Percentiles rank a stretch among this genome's conserved stretches.
Evolutionary conservation across 2,329 filamentous ascomycete genomes (phyloP).

Genomic region (Aspergillus ustus): DNA sequence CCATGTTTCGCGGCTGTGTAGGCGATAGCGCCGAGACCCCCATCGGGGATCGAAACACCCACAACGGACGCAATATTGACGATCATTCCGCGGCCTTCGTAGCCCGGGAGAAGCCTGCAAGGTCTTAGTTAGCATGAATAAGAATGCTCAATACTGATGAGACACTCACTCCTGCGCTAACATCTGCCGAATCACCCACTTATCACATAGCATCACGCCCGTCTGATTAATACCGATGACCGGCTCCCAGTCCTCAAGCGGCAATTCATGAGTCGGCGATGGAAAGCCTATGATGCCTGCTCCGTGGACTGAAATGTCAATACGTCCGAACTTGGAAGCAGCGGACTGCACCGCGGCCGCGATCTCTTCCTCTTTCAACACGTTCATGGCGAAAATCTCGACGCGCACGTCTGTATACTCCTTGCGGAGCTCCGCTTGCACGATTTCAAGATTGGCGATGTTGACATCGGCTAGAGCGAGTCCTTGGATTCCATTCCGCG

Average conservation of each 20-base stretch:
- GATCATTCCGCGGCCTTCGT: conserved; percentile 30
- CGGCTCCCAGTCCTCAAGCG: conserved; percentile 54
- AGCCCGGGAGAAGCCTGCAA: not conserved
- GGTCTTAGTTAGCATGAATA: conserved; percentile 5
- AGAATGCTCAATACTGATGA: not conserved
- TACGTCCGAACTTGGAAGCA: conserved; percentile 54
- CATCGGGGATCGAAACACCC: conserved; percentile 25
- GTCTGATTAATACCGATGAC: conserved; percentile 60
- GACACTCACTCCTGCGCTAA: conserved; percentile 34
- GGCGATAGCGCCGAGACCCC: conserved; percentile 20
- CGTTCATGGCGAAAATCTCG: conserved; percentile 51
- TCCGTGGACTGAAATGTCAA: conserved; percentile 62
- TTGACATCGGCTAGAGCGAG: conserved; percentile 59
- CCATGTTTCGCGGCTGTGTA: conserved; percentile 34
- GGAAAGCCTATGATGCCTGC: conserved; percentile 56
- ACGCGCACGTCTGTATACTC: conserved; percentile 49
- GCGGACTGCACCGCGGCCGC: conserved; percentile 49
- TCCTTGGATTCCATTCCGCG: conserved; percentile 51
- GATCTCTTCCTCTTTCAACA: conserved; percentile 50
- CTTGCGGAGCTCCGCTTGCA: conserved; percentile 34
- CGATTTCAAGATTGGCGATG: conserved; percentile 40
- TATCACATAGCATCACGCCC: conserved; percentile 59
- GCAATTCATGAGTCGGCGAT: conserved; percentile 51
- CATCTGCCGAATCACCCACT: conserved; percentile 6
- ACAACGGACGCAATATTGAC: conserved; percentile 33